Base-by-base conservation (phyloP, 495 filamentous ascomycete genomes). In the Aspergillus bridgeri region DNA sequence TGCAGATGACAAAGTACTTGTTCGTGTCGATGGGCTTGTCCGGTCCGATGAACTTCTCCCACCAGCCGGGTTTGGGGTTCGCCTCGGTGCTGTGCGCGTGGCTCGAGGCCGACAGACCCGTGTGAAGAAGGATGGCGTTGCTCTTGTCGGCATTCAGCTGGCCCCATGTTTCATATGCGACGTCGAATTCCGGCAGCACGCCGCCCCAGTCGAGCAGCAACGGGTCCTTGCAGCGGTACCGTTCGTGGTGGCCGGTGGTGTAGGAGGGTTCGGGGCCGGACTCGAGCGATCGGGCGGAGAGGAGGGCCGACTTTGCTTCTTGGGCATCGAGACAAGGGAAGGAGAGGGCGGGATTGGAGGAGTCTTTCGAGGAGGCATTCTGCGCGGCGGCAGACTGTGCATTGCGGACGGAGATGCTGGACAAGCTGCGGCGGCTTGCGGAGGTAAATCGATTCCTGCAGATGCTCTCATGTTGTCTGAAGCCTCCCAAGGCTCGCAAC, bases 41-140 rank as follows among this genome's bases (percentile, higher is more conserved):
- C 0, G 95, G 89, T 0, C 94, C 94, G 61, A 99, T 97, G 71
- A 99, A 99, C 70, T 89, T 96, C 76, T 99, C 95, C 94, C 94
- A 99, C 94, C 94, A 99, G 0, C 94, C 94, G 0, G 89, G 86
- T 69, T 96, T 89, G 0, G 89, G 83, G 69, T 98, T 99, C 15
- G 74, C 78, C 38, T 79, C 76, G 21, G 93, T 98, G 45, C 91
- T 96, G 61, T 93, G 91, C 2, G 94, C 94, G 73, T 99, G 94
- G 53, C 92, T 96, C 9, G 92, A 96, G 15, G 94, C 94, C 3
- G 92, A 96, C 3, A 99, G 83, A 15, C 94, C 94, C 0, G 94
- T 99, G 68, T 97, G 91, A 0, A 99, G 76, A 5, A 99, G 81
- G 59, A 99, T 92, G 7, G 86, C 91, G 71, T 99, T 99, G 62